Percentiles rank a stretch among this genome's conserved stretches.
Evolutionary conservation across 2,329 filamentous ascomycete species (phyloP).

Genomic region (Pyricularia grisea): DNA sequence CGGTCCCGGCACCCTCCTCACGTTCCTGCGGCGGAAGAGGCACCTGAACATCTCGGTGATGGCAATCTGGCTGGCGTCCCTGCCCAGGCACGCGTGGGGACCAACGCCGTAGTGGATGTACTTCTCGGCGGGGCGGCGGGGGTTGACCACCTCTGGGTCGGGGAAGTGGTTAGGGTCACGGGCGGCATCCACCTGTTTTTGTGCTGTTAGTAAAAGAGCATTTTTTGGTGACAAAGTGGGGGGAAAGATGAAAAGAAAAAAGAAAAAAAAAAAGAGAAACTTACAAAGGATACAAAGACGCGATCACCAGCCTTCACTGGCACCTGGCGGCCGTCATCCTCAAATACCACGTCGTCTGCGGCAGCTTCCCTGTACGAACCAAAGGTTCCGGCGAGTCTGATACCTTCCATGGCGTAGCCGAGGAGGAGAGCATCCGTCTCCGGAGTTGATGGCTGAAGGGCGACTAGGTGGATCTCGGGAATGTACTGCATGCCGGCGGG

Average conservation of each 20-base stretch:
- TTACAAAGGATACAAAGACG: constrained; percentile 50
- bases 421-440: constrained; percentile 55
- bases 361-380: constrained; percentile 49
- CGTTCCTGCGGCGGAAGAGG: constrained; percentile 49
- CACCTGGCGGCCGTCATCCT: constrained; percentile 43
- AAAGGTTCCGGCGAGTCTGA: constrained; percentile 57
- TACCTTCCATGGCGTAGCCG: constrained; percentile 63
- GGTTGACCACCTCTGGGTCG: constrained; percentile 48
- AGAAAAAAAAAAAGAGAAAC: constrained; percentile 21
- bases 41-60: constrained; percentile 60
- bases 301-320: constrained; percentile 45
- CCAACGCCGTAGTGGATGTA: constrained; percentile 60
- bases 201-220: background rate
- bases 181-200: constrained; percentile 29
- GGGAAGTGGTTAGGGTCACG: constrained; percentile 52
- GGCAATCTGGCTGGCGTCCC: constrained; percentile 49
- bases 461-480: constrained; percentile 49
- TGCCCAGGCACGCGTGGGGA: constrained; percentile 53
- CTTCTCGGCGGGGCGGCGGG: constrained; percentile 50
- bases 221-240: background rate
- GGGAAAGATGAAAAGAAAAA: background rate
- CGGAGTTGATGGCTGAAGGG: constrained; percentile 41
- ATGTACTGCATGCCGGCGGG: constrained; percentile 45
- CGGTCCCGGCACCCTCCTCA: constrained; percentile 51
- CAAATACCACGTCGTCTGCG: constrained; percentile 30